Evolutionary conservation across 768 basidiomycete species (phyloP), one percentile per base, ranked within the genome.

Genomic region (Tylopilus cervinicoccineus): DNA sequence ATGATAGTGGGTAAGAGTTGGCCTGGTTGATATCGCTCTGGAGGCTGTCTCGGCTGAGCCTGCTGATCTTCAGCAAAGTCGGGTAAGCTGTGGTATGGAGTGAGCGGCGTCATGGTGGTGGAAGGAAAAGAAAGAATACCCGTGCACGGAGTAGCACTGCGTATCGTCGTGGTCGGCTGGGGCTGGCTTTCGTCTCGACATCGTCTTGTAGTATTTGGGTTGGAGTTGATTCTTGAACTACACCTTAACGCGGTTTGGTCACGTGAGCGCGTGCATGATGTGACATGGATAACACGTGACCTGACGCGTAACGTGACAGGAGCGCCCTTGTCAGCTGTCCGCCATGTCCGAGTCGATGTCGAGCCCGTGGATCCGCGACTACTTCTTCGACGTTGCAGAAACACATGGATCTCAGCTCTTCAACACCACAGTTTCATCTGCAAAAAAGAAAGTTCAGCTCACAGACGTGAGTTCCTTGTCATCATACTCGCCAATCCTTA

Each of bases 1-100:
- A 78, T 70, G 36, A 84, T 84, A 0, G 83, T 81, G 28, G 72
- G 77, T 14, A 84, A 68, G 43, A 72, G 72, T 57, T 83, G 81
- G 3, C 82, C 83, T 22, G 80, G 83, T 47, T 80, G 76, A 53
- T 84, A 84, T 45, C 75, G 76, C 22, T 59, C 67, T 14, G 55
- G 57, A 16, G 56, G 46, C 4, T 44, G 52, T 31, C 52, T 58
- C 9, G 27, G 20, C 19, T 52, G 46, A 2, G 10, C 10, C 19
- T 37, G 28, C 19, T 42, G 47, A 31, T 38, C 16, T 17, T 59
- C 53, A 11, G 16, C 28, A 22, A 46, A 27, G 41, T 57, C 53
- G 31, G 53, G 34, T 10, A 29, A 4, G 45, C 54, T 62, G 33
- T n/a, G 8, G 17, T 13, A 17, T 24, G 16, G 11, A 10, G 38